A percentile compares a stretch with the other conserved stretches of the same genome.
phyloP scores from a whole-genome alignment of 805 yeast species.

The Myxozyma neotropica region DNA sequence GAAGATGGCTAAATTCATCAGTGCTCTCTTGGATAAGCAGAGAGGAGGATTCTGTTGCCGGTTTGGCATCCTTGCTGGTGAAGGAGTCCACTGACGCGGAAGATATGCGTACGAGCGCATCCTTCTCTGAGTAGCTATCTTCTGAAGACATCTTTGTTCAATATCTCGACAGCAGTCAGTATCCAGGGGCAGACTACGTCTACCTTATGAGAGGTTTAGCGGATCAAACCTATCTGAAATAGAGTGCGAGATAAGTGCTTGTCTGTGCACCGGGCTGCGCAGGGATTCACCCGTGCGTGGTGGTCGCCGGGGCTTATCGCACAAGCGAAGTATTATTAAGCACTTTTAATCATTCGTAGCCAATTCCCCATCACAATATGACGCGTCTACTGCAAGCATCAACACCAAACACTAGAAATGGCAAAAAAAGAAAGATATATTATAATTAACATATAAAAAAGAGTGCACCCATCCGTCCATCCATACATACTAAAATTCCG shows the following conservation, averaged over 20 bases:
- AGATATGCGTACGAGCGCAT: constrained; percentile 2
- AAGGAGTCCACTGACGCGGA: background rate
- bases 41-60: background rate
- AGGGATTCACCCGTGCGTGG: too few relatives aligned
- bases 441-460: background rate
- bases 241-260: background rate
- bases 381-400: background rate
- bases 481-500: background rate
- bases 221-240: background rate
- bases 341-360: too few relatives aligned
- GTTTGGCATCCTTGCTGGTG: background rate
- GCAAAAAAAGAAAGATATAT: background rate
- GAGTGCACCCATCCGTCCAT: background rate
- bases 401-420: background rate
- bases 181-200: too few relatives aligned
- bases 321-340: too few relatives aligned
- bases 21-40: background rate
- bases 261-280: background rate
- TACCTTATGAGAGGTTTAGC: too few relatives aligned
- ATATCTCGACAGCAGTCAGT: too few relatives aligned
- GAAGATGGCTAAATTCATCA: constrained; percentile 27
- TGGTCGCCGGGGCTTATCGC: too few relatives aligned
- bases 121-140: constrained; percentile 1
- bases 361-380: too few relatives aligned
- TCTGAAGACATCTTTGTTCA: background rate